phyloP scores from a whole-genome alignment of 2,329 filamentous ascomycete species.

The Monascus ruber region DNA sequence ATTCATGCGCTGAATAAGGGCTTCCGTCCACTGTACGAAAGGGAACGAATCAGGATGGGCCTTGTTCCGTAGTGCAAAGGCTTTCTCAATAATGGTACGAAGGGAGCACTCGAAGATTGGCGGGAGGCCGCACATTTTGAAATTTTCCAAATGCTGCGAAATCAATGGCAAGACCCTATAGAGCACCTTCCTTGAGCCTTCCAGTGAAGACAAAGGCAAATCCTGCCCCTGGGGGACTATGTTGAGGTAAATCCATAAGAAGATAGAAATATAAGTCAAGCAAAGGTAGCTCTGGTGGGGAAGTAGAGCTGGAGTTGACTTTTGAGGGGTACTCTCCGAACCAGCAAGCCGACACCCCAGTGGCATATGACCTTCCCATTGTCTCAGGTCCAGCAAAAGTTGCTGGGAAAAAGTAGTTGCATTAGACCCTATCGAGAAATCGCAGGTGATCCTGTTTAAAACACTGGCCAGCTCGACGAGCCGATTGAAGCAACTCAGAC shows the following conservation, averaged over 20 bases:
- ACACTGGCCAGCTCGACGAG: conserved; percentile 32
- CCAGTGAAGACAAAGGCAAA: conserved; percentile 19
- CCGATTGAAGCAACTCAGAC: conserved; percentile 44
- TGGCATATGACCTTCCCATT: conserved; percentile 26
- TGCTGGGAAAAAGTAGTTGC: conserved; percentile 21
- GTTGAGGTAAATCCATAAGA: conserved; percentile 25
- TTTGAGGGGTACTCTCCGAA: conserved; percentile 24
- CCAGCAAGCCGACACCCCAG: conserved; percentile 26
- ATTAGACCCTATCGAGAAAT: conserved; percentile 18
- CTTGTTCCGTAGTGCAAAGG: conserved; percentile 17
- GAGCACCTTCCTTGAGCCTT: conserved; percentile 26
- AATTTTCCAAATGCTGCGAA: conserved; percentile 27
- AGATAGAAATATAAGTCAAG: conserved; percentile 24
- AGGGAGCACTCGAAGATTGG: conserved; percentile 27
- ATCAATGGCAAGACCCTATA: conserved; percentile 24
- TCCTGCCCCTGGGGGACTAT: conserved; percentile 21
- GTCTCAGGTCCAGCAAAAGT: conserved; percentile 23
- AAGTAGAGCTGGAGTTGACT: conserved; percentile 24
- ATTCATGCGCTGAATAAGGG: conserved; percentile 17
- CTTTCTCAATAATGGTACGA: conserved; percentile 25
- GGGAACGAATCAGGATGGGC: conserved; percentile 22
- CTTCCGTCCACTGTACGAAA: conserved; percentile 23
- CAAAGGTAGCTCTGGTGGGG: conserved; percentile 30
- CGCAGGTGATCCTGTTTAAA: conserved; percentile 24
- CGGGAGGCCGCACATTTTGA: conserved; percentile 23